Evolutionary conservation across 2,329 filamentous ascomycete genomes (phyloP), one percentile per base, ranked within the genome.

Genomic region (Phaeosphaeria sp.): DNA sequence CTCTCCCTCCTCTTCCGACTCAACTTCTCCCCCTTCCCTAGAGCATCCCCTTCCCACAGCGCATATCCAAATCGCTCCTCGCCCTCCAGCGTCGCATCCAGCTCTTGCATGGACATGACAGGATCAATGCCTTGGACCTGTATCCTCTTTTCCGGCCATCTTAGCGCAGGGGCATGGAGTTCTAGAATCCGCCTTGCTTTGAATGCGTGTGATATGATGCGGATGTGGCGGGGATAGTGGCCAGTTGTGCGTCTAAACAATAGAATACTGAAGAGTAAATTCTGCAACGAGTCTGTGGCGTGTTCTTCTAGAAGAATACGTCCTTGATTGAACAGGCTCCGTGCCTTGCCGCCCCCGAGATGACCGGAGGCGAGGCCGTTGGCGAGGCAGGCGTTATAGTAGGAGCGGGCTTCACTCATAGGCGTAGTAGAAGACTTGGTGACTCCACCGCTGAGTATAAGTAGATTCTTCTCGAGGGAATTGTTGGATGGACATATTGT

Each of bases 251-350:
- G 71, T 4, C 74, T 69, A 58, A 84, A 86, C 2, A 82, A 80
- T 62, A 89, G 81, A 68, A 96, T 80, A 13, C 89, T 90, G 73
- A 93, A 93, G 17, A 96, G 78, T 5, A 97, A 79, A 72, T 97
- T 97, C 72, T 93, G 89, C 71, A 92, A 94, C 1, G 90, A 94
- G 76, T 97, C 93, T 1, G 94, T 87, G 0, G 93, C 92, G 54
- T 85, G 83, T 9, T 88, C 84, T 71, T 97, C 93, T 1, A 86
- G 70, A 0, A 86, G 71, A 18, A 92, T 79, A 22, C 80, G 80
- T 30, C 71, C 68, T 23, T 68, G 66, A 33, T 58, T 63, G 56
- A 79, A 82, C 55, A 77, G 50, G 52, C 67, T 20, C 54, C 63
- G 55, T 23, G 68, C 58, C 43, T 63, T 56, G 27, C 67, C 67